Evolutionary conservation across 2,329 filamentous ascomycete species (phyloP), one percentile per base, ranked within the genome.

Genomic region (Akanthomyces lecanii): DNA sequence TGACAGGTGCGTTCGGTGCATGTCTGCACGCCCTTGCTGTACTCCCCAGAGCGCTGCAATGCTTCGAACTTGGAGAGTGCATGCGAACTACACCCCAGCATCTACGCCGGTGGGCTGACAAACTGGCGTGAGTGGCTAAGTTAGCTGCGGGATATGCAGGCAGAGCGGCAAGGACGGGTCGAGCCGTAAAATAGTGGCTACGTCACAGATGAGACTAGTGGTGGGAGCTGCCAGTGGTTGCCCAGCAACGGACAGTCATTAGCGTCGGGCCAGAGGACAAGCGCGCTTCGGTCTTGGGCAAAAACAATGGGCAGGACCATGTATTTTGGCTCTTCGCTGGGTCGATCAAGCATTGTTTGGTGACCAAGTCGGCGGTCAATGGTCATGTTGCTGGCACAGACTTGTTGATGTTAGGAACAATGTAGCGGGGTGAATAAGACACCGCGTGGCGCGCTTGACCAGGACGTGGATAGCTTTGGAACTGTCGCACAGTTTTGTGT

Each of bases 111-210:
- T 40, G 23, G 10, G 10, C 23, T 55, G 4, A 11, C 33, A 36
- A 36, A 36, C 33, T 2, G 33, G 10, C 33, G 21, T 36, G 10
- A 36, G 21, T 21, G 21, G 21, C 21, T 11, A 7, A 30, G 28
- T 11, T 10, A 36, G 36, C 25, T 44, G 4, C 25, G 18, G 11
- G 11, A 45, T 25, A 25, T 61, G 48, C 47, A 53, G 25, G 33
- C 25, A 25, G 38, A 44, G 48, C 40, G 59, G 50, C 51, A 60
- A 62, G 50, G 42, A 55, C 59, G 59, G 59, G 59, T 62, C 42
- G 25, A 62, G 44, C 59, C 59, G 59, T 45, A 40, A 14, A 6
- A 14, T 4, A 44, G 40, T 62, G 59, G 51, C 59, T 48, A 23
- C 51, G 51, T 51, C 48, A 45, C 18, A 61, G 38, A 62, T 55